Evolutionary conservation across 768 basidiomycete genomes (phyloP), one percentile per base, ranked within the genome.

Genomic region (Gymnopilus junonius): DNA sequence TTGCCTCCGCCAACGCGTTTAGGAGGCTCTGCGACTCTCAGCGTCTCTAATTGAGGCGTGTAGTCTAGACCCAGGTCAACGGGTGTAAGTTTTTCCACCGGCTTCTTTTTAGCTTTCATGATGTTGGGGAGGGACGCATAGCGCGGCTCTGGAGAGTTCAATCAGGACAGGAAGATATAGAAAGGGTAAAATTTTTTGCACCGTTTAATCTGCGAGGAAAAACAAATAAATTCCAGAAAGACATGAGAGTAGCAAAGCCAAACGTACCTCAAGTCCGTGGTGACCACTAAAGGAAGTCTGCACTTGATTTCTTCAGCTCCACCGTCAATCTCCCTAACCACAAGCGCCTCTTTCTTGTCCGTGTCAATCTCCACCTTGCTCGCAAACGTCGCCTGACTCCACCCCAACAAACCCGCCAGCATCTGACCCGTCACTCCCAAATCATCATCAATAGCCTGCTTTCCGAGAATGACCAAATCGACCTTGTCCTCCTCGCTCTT

Each of bases 81-180:
- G 1, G 94, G 82, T 15, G 85, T 86, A 55, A 97, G 70, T 72
- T 93, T 95, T 77, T 96, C 90, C 43, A 98, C 77, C 14, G 92
- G 90, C 80, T 99, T 99, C 85, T 98, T 99, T 85, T 98, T 99
- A n/a, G 97, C 97, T 77, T 97, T 96, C 94, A 97, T 97, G 76
- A 97, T 97, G 69, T 94, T 95, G 3, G 95, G 94, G 63, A 99
- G 76, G n/a, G 96, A 95, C 0, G 97, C 97, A 71, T 97, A 99
- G 68, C 97, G 91, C 0, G 97, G 97, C 75, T 97, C 96, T 95
- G 51, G 1, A 23, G 12, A 27, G 58, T 58, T 43, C 50, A 62
- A 10, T 65, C 42, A 54, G 59, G 53, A 14, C 21, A 23, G 31
- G 48, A 23, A 14, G 25, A 42, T 53, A 35, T 60, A 12, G 31